Percentiles rank a stretch among this genome's conserved stretches.
Conservation (phyloP, 305 asterid genomes). For the Solanum hybrid region DNA sequence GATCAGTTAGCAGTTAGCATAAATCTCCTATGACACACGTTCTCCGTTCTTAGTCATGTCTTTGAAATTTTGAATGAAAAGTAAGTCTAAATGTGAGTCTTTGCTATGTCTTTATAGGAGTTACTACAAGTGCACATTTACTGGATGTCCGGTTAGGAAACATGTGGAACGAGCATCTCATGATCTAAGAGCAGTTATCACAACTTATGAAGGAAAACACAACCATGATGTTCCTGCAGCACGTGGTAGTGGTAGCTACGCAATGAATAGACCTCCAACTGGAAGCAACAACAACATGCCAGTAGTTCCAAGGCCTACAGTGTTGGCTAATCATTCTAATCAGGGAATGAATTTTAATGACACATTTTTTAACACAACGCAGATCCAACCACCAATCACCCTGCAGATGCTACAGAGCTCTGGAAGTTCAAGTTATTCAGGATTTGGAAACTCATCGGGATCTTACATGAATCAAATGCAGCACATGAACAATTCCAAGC, state of each 20-base stretch:
- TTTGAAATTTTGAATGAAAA: not conserved
- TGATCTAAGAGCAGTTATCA: slow-evolving; percentile 75
- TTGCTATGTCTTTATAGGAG: slow-evolving; percentile 40
- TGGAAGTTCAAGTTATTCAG: slow-evolving; percentile 29
- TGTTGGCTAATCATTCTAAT: slow-evolving; percentile 24
- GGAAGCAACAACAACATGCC: slow-evolving; percentile 15
- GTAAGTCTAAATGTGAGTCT: not conserved
- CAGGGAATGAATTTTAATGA: slow-evolving; percentile 23
- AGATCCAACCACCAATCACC: slow-evolving; percentile 40
- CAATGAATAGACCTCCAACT: slow-evolving; percentile 29
- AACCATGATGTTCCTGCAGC: slow-evolving; percentile 97
- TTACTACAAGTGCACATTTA: slow-evolving; percentile 85
- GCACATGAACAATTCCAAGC: slow-evolving; percentile 15
- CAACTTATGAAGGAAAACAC: slow-evolving; percentile 93
- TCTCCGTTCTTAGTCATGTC: not conserved
- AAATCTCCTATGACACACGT: not conserved
- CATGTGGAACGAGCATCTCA: slow-evolving; percentile 93
- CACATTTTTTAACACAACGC: slow-evolving; percentile 17
- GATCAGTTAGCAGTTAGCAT: not conserved
- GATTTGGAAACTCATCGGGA: slow-evolving; percentile 22
- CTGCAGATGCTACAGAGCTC: slow-evolving; percentile 61
- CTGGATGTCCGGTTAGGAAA: slow-evolving; percentile 74
- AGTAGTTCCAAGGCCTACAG: slow-evolving; percentile 36
- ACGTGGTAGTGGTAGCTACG: slow-evolving; percentile 63
- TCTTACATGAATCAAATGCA: slow-evolving; percentile 24